These are phyloP conservation scores for Pinus tabuliformis DNA, from an alignment of 75 land plant species.

Conservation along the genomic window DNA sequence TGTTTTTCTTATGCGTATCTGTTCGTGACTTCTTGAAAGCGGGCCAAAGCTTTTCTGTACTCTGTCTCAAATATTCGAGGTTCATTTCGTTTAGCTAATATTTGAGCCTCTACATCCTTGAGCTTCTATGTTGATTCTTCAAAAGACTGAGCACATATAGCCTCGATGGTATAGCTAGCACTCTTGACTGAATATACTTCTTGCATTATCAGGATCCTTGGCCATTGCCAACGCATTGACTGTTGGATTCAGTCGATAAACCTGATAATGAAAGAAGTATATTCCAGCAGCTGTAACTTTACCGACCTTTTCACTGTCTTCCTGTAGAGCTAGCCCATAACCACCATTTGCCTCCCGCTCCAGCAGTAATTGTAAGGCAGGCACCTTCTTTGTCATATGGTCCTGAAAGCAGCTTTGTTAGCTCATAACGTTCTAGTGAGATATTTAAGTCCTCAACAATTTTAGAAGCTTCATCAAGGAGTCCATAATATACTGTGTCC, in stretches of 20 bases:
- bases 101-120: constrained; percentile 76
- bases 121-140: constrained; percentile 73
- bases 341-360: too few species aligned
- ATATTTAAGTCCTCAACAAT: too few species aligned
- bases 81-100: constrained; percentile 82
- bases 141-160: constrained; percentile 74
- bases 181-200: constrained; percentile 85
- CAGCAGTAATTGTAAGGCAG: too few species aligned
- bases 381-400: too few species aligned
- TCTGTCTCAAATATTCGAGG: constrained; percentile 85
- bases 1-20: constrained; percentile 79
- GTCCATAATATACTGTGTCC: too few species aligned
- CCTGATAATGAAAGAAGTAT: constrained; percentile 90
- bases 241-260: constrained; percentile 77
- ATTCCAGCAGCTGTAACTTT: constrained; percentile 93
- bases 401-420: too few species aligned
- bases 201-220: constrained; percentile 90
- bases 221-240: constrained; percentile 78
- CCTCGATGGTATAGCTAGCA: constrained; percentile 92
- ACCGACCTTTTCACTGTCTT: constrained; percentile 82
- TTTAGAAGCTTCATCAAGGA: too few species aligned
- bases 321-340: constrained; percentile 37
- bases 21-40: constrained; percentile 83
- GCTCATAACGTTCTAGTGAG: too few species aligned
- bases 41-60: constrained; percentile 83